Evolutionary conservation across 2,329 filamentous ascomycete genomes (phyloP), one percentile per base, ranked within the genome.

Genomic region (Sphaerulina populicola): DNA sequence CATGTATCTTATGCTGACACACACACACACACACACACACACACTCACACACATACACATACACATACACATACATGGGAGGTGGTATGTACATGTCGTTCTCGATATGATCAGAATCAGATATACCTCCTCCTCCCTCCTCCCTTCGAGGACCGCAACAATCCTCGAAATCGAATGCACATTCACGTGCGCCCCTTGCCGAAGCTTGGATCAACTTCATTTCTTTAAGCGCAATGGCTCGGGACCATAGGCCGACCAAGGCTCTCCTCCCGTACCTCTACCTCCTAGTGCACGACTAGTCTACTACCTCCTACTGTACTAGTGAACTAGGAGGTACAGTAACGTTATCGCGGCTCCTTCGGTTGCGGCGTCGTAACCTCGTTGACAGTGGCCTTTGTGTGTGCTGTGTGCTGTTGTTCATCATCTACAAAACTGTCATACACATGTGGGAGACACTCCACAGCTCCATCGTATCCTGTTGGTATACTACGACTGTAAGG

Each of bases 191-290:
- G 41, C 48, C 56, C 56, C 56, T 57, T 52, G 56, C 51, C 30
- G 11, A 44, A 42, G 59, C 60, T 58, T 53, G 33, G 58, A 55
- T 53, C 60, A 60, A 37, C 54, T 53, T 62, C 58, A 63, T 63
- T 62, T 62, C 57, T 49, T 50, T 49, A 54, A 53, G 57, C 55
- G 55, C 54, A 54, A 44, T 49, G 54, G 53, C 51, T 54, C 56
- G 54, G 52, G 51, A 53, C 58, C 60, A 58, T 43, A 49, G 53
- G 59, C 48, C 58, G 38, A 41, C 44, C 52, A 56, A 42, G 46
- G 48, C 48, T 36, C 45, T 50, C 36, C 21, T 44, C 18, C 36
- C 15, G 47, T 46, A 47, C 43, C 40, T 52, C 54, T 55, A n/a
- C n/a, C n/a, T n/a, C n/a, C n/a, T n/a, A 39, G 40, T 41, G 6